A percentile compares a stretch with the other conserved stretches of the same genome.
Conservation (phyloP, 140 eudicot genomes). For the Stevia rebaudiana region DNA sequence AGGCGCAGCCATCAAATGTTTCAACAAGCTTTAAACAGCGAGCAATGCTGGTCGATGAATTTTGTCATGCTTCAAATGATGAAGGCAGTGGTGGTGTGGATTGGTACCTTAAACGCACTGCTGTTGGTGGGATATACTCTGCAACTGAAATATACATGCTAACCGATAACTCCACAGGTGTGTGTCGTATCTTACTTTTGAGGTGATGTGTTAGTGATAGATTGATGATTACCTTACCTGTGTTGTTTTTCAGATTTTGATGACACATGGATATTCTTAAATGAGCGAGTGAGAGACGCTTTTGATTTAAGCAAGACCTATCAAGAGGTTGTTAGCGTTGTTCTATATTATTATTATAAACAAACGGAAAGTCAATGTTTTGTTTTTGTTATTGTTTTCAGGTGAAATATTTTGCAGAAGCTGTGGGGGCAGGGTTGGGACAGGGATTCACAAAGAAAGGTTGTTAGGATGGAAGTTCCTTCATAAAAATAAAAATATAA, state of each 20-base stretch:
- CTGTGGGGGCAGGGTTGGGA: conserved; percentile 85
- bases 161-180: conserved; percentile 89
- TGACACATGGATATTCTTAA: conserved; percentile 83
- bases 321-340: conserved; percentile 79
- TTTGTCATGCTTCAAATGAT: conserved; percentile 90
- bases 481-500: no score
- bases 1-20: conserved; percentile 62
- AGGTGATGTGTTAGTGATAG: no score
- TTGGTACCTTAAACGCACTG: conserved; percentile 89
- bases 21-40: conserved; percentile 92
- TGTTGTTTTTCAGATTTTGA: conserved; percentile 49
- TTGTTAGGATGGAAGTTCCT: conserved; percentile 28
- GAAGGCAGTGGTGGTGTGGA: conserved; percentile 59
- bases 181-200: no score
- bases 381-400: conserved; percentile 34
- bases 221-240: no score
- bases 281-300: conserved; percentile 76
- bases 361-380: background rate
- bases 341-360: background rate
- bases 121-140: conserved; percentile 82
- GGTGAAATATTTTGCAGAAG: conserved; percentile 80
- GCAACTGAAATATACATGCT: conserved; percentile 87
- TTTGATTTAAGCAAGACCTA: conserved; percentile 76
- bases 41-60: conserved; percentile 89
- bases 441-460: conserved; percentile 56